Evolutionary conservation across 345 rosid genomes (phyloP).

Genomic region (Aquilaria malaccensis): DNA sequence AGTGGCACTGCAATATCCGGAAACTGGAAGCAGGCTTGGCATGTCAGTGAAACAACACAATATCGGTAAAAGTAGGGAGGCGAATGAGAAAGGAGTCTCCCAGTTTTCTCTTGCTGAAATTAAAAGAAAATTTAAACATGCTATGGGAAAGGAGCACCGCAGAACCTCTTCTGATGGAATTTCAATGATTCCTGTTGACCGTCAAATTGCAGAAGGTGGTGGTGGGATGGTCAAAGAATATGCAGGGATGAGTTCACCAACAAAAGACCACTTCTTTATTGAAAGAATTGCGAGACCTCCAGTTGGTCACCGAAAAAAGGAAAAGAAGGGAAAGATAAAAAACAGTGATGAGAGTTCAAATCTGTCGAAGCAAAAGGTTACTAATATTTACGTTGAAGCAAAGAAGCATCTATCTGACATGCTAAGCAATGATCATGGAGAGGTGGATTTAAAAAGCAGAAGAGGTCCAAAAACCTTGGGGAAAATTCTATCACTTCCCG

Average conservation of each 20-base stretch:
- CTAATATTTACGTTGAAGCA: conserved; percentile 83
- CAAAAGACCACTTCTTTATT: conserved; percentile 83
- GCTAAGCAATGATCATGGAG: conserved; percentile 50
- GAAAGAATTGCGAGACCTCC: conserved; percentile 73
- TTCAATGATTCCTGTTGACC: conserved; percentile 15
- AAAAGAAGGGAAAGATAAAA: conserved; percentile 28
- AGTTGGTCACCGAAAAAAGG: conserved; percentile 23
- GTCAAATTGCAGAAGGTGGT: conserved; percentile 9
- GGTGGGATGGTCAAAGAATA: conserved; percentile 36
- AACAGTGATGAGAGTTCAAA: no score
- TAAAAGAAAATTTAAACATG: conserved; percentile 75
- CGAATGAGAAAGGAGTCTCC: conserved; percentile 41
- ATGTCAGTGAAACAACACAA: conserved; percentile 31
- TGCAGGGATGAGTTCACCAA: conserved; percentile 43
- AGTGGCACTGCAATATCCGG: conserved; percentile 15
- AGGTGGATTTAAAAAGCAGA: conserved; percentile 33
- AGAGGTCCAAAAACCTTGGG: conserved; percentile 59
- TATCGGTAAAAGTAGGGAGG: conserved; percentile 25
- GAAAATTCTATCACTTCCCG: conserved; percentile 77
- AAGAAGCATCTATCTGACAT: conserved; percentile 88
- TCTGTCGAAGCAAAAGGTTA: conserved; percentile 32
- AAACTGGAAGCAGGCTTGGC: conserved; percentile 27
- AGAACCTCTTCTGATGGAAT: conserved; percentile 22
- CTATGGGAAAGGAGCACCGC: conserved; percentile 70
- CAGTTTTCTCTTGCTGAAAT: conserved; percentile 63